A percentile compares a stretch with the other conserved stretches of the same genome.
Evolutionary conservation across 2,329 filamentous ascomycete genomes (phyloP).

Genomic region (Tolypocladium cylindrosporum): DNA sequence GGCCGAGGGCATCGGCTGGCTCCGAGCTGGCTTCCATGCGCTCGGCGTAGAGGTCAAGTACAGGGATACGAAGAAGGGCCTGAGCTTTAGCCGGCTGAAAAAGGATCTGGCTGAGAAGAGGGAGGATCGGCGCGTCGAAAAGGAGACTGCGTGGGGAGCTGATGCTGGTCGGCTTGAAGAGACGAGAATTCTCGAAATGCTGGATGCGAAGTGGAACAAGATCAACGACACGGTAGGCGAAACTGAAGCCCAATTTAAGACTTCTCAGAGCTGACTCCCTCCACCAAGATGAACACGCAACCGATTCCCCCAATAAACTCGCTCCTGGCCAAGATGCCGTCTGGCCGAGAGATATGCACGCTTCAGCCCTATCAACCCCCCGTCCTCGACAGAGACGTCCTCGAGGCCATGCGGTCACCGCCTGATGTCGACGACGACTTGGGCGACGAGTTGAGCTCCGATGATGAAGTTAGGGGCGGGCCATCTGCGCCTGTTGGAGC

Average conservation of each 20-base stretch:
- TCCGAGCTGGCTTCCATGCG: constrained; percentile 66
- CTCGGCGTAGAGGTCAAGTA: constrained; percentile 52
- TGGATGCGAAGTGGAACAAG: constrained; percentile 83
- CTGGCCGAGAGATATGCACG: constrained; percentile 75
- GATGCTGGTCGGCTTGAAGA: constrained; percentile 84
- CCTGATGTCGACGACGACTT: constrained; percentile 23
- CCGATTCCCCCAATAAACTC: constrained; percentile 60
- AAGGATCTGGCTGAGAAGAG: constrained; percentile 67
- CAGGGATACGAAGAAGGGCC: constrained; percentile 36
- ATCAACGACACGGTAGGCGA: constrained; percentile 76
- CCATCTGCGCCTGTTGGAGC: constrained; percentile 31
- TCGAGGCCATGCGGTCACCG: constrained; percentile 48
- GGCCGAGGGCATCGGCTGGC: constrained; percentile 79
- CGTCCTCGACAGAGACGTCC: constrained; percentile 49
- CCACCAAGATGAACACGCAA: constrained; percentile 65
- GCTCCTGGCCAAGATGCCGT: constrained; percentile 70
- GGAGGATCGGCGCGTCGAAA: constrained; percentile 72
- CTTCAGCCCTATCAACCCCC: constrained; percentile 60
- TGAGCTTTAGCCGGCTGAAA: constrained; percentile 53
- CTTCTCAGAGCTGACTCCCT: constrained; percentile 3
- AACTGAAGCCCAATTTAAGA: fast-evolving
- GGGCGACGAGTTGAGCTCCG: constrained; percentile 25
- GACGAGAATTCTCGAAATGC: constrained; percentile 71
- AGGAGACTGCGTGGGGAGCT: constrained; percentile 61
- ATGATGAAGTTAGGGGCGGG: constrained; percentile 22